phyloP scores from a whole-genome alignment of 306 rosid genomes.

The Lathyrus sativus region DNA sequence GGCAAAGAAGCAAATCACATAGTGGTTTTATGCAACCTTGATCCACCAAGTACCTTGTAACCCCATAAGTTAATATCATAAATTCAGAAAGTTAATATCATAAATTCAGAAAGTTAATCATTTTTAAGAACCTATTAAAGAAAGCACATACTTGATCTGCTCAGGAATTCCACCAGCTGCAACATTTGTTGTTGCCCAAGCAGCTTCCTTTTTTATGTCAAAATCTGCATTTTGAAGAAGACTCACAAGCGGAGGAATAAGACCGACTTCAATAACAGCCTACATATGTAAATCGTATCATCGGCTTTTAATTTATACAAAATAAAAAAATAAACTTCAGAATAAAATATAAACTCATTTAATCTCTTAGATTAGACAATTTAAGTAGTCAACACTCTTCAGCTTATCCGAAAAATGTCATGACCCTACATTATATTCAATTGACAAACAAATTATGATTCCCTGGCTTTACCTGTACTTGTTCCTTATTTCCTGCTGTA shows the following conservation, averaged over 20 bases:
- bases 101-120: neutral
- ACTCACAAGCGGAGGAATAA: slow-evolving; percentile 63
- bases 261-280: slow-evolving; percentile 75
- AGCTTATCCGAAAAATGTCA: neutral
- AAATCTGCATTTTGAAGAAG: slow-evolving; percentile 89
- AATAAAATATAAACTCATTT: slow-evolving; percentile 13
- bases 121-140: neutral
- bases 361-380: slow-evolving; percentile 5
- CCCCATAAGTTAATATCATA: slow-evolving; percentile 8
- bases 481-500: slow-evolving; percentile 82
- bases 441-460: slow-evolving; percentile 2
- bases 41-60: slow-evolving; percentile 64
- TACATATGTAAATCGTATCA: slow-evolving; percentile 30
- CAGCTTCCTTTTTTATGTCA: slow-evolving; percentile 85
- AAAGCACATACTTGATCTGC: slow-evolving; percentile 65
- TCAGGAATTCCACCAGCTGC: slow-evolving; percentile 75
- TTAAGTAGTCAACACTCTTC: neutral
- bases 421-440: neutral
- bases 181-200: slow-evolving; percentile 92
- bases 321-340: neutral
- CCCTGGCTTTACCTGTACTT: slow-evolving; percentile 65
- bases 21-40: slow-evolving; percentile 81
- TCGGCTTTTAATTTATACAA: slow-evolving; percentile 3
- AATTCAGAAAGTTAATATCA: neutral
- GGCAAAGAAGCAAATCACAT: slow-evolving; percentile 85